These are phyloP conservation scores for Whalleya microplaca DNA, from an alignment of 2,329 filamentous ascomycete species.

Conservation along the genomic window DNA sequence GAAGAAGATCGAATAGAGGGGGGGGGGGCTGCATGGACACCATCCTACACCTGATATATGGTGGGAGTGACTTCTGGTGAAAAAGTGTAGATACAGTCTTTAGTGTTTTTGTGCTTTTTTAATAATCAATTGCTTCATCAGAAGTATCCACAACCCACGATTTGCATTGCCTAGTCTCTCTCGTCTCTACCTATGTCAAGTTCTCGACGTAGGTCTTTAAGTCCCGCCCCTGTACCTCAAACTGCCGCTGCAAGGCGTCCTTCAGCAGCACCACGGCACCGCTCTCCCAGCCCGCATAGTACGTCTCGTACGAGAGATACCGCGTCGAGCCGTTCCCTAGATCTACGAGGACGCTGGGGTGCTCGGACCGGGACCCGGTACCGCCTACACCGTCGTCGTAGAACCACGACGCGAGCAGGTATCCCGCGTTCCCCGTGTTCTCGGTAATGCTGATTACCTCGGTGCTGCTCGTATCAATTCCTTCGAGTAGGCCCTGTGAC, in stretches of 20 bases:
- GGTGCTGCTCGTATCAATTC: constrained; percentile 31
- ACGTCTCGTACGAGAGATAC: constrained; percentile 35
- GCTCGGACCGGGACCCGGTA: constrained; percentile 25
- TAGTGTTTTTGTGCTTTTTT: too few species aligned
- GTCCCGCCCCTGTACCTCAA: constrained; percentile 23
- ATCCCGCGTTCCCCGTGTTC: constrained; percentile 3
- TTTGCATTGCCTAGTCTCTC: too few species aligned
- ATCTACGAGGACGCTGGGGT: constrained; percentile 30
- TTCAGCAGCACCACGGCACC: constrained; percentile 19
- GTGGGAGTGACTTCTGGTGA: too few species aligned
- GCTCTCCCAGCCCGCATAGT: constrained; percentile 27
- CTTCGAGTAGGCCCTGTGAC: constrained; percentile 26
- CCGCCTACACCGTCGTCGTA: constrained; percentile 28
- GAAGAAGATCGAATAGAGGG: too few species aligned
- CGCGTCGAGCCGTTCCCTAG: constrained; percentile 27
- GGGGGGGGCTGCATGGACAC: too few species aligned
- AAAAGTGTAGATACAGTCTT: too few species aligned
- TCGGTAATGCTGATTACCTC: constrained; percentile 31
- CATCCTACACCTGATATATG: too few species aligned
- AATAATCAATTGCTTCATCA: too few species aligned
- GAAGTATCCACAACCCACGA: too few species aligned
- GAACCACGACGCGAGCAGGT: constrained; percentile 32
- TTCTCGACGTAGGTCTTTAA: constrained; percentile 30
- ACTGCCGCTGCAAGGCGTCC: constrained; percentile 20
- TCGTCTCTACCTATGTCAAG: background rate